These are phyloP conservation scores for Nakazawaea populi DNA, from an alignment of 805 yeast species.

Conservation along the genomic window DNA sequence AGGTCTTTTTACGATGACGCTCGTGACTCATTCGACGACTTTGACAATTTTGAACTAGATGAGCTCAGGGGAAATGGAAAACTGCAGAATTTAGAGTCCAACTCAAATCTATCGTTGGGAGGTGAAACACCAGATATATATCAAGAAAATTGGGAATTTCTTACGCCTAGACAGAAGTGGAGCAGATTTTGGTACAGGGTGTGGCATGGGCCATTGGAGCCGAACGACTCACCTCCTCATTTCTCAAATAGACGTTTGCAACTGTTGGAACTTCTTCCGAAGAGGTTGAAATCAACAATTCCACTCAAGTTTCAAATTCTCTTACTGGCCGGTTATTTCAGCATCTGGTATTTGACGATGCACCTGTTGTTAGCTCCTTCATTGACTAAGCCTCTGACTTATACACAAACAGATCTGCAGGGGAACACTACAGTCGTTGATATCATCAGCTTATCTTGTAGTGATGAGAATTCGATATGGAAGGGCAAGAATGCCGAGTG, in stretches of 20 bases:
- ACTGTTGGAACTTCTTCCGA: slow-evolving; percentile 39
- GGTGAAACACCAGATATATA: background rate
- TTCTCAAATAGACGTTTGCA: slow-evolving; percentile 20
- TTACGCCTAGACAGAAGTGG: slow-evolving; percentile 3
- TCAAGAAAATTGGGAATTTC: slow-evolving; percentile 1
- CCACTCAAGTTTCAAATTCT: slow-evolving; percentile 23
- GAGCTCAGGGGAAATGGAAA: background rate
- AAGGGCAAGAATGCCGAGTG: slow-evolving; percentile 69
- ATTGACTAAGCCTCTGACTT: slow-evolving; percentile 35
- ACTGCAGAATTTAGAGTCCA: background rate
- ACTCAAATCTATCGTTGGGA: background rate
- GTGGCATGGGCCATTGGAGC: slow-evolving; percentile 53
- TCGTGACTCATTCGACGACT: background rate
- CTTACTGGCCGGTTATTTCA: slow-evolving; percentile 31
- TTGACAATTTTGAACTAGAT: background rate
- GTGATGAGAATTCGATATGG: slow-evolving; percentile 51
- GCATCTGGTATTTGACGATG: slow-evolving; percentile 39
- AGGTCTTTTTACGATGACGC: background rate
- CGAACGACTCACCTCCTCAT: slow-evolving; percentile 42
- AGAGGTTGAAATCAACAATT: slow-evolving; percentile 23
- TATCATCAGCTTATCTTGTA: slow-evolving; percentile 44
- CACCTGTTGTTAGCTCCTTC: slow-evolving; percentile 38
- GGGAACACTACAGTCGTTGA: slow-evolving; percentile 19
- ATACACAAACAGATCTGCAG: slow-evolving; percentile 4
- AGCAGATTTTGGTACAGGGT: slow-evolving; percentile 16